Base-by-base conservation (phyloP, 352 stramenopile genomes). In the Phytophthora crassamura region DNA sequence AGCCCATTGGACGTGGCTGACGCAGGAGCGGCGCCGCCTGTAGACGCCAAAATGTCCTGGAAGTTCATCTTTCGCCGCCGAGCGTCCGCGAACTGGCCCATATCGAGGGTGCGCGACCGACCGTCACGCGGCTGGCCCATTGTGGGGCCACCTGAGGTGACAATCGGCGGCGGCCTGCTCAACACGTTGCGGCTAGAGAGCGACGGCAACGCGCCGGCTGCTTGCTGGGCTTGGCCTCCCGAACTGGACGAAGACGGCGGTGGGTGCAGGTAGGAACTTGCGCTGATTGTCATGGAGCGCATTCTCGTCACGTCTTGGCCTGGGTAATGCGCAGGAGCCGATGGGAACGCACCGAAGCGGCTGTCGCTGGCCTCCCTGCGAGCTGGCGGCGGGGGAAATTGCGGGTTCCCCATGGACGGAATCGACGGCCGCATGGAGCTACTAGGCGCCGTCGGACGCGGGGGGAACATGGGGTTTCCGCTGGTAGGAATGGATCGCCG, bases 51-150 rank as follows among this genome's bases (percentile, higher is more conserved):
- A 59, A 96, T 92, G 58, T 96, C 88, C 57, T 94, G 86, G 33
- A 96, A 96, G 46, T 89, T 96, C 88, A 96, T 96, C 47, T 92
- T 92, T 56, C 84, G 76, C 16, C 88, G 80, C 11, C 88, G 75
- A 25, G 86, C 84, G 32, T 94, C 84, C 0, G 86, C 68, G 49
- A 96, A 96, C 46, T 84, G 77, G 10, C 85, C 86, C 82, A 96
- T 93, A 51, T 96, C 88, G 18, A 96, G 69, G 16, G 88, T 96
- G 48, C 91, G 86, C 42, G 88, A 96, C 36, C 88, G 83, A 28
- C 78, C 77, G 66, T 96, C 88, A 48, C 88, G 88, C 9, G 88
- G 77, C 34, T 90, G 79, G 22, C 84, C 82, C 78, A 94, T 88
- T 5, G 83, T 81, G 8, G 81, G 79, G 2, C 79, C 77, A 30